Conservation (phyloP, 2,329 filamentous ascomycete species). For the Akanthomyces dipterigenus region DNA sequence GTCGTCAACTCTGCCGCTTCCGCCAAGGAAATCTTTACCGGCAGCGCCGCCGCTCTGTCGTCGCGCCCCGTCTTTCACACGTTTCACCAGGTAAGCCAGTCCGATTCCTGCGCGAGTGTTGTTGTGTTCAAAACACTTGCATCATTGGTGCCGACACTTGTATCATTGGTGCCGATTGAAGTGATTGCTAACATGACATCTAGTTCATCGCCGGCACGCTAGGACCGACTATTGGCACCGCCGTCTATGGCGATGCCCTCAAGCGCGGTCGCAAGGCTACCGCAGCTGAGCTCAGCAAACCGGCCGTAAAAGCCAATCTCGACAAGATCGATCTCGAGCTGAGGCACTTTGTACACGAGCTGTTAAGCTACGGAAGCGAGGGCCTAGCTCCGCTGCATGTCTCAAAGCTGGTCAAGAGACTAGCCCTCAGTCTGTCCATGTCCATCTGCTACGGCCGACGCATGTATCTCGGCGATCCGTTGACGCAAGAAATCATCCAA, state of each 20-base stretch:
- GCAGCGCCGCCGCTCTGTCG: conserved; percentile 2
- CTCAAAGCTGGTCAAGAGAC: neutral
- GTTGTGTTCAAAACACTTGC: neutral
- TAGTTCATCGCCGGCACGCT: conserved; percentile 5
- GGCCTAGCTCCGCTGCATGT: neutral
- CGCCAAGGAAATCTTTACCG: conserved; percentile 4
- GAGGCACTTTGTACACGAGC: conserved; percentile 3
- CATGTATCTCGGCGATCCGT: neutral
- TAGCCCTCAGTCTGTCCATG: neutral
- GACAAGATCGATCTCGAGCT: conserved; percentile 4
- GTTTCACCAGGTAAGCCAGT: neutral
- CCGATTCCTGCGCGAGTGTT: too few relatives aligned
- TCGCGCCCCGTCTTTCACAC: conserved; percentile 2
- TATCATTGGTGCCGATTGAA: too few relatives aligned
- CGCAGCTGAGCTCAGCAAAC: conserved; percentile 5
- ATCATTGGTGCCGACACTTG: too few relatives aligned
- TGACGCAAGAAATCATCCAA: conserved; percentile 3
- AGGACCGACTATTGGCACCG: conserved; percentile 2
- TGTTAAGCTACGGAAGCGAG: neutral
- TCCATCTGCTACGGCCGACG: conserved; percentile 8
- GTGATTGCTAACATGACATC: neutral
- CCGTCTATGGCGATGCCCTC: neutral
- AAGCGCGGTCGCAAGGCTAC: conserved; percentile 3
- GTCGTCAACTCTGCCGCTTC: neutral
- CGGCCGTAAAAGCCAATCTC: conserved; percentile 2